phyloP scores from a whole-genome alignment of 371 early-diverging fungal genomes.

The Sporodiniella umbellata region DNA sequence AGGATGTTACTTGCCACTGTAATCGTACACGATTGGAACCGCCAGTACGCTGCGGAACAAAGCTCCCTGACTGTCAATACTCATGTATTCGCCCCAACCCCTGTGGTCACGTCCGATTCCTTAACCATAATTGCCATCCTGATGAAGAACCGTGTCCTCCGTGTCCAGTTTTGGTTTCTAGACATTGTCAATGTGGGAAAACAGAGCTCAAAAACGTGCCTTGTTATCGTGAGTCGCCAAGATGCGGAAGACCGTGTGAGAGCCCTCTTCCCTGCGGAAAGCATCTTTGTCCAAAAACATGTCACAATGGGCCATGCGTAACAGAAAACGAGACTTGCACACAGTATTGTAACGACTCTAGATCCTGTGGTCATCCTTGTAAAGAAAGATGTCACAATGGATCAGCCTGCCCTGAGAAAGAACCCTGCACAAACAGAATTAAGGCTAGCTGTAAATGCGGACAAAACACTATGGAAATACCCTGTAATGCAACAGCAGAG shows the following conservation, averaged over 20 bases:
- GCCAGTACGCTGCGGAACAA: constrained; percentile 73
- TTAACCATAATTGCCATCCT: constrained; percentile 73
- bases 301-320: constrained; percentile 71
- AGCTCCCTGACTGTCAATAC: constrained; percentile 63
- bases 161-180: constrained; percentile 61
- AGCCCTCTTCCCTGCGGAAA: constrained; percentile 62
- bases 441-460: constrained; percentile 73
- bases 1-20: constrained; percentile 71
- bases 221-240: constrained; percentile 66
- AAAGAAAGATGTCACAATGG: constrained; percentile 61
- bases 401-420: constrained; percentile 57
- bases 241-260: constrained; percentile 70
- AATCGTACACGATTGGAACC: constrained; percentile 70
- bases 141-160: constrained; percentile 75
- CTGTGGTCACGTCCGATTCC: constrained; percentile 69
- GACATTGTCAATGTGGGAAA: constrained; percentile 72
- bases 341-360: constrained; percentile 60
- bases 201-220: constrained; percentile 66
- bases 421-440: constrained; percentile 53
- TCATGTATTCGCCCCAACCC: constrained; percentile 61
- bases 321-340: constrained; percentile 46
- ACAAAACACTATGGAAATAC: constrained; percentile 47
- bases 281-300: constrained; percentile 69
- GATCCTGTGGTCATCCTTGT: constrained; percentile 75
- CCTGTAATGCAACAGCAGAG: constrained; percentile 58